phyloP scores from a whole-genome alignment of 1,139 yeast genomes.

The Saccharomyces hybrid region DNA sequence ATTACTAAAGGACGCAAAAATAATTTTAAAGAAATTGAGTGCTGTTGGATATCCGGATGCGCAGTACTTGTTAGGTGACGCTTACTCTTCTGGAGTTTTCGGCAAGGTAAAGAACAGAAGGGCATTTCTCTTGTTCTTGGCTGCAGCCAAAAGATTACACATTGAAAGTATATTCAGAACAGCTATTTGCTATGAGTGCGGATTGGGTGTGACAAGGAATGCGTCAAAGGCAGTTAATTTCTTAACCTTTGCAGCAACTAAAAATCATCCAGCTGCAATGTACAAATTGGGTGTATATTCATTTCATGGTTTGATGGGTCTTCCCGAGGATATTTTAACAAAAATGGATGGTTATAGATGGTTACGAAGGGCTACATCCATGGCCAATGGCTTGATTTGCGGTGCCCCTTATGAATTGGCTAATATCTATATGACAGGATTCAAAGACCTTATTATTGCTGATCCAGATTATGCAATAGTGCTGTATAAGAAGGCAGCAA shows the following conservation, averaged over 20 bases:
- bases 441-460: constrained; percentile 71
- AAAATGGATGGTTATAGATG: constrained; percentile 83
- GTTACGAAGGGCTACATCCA: constrained; percentile 75
- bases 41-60: constrained; percentile 85
- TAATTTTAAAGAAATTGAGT: constrained; percentile 60
- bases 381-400: constrained; percentile 71
- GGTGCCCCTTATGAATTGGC: constrained; percentile 90
- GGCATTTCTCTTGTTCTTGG: constrained; percentile 66
- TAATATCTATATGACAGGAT: constrained; percentile 71
- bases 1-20: constrained; percentile 68
- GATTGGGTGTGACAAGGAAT: constrained; percentile 70
- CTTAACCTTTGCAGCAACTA: constrained; percentile 74
- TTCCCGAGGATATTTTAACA: constrained; percentile 54
- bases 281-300: constrained; percentile 79
- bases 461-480: constrained; percentile 77
- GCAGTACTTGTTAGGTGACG: constrained; percentile 83
- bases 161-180: constrained; percentile 86
- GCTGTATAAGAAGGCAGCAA: constrained; percentile 77
- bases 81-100: constrained; percentile 75
- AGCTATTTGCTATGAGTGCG: constrained; percentile 52
- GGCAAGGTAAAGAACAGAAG: constrained; percentile 76
- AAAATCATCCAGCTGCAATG: constrained; percentile 91
- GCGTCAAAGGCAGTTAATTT: constrained; percentile 77
- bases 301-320: constrained; percentile 74
- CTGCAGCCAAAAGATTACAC: constrained; percentile 91